phyloP scores from a whole-genome alignment of 495 filamentous ascomycete species.

The Rusavskia elegans region DNA sequence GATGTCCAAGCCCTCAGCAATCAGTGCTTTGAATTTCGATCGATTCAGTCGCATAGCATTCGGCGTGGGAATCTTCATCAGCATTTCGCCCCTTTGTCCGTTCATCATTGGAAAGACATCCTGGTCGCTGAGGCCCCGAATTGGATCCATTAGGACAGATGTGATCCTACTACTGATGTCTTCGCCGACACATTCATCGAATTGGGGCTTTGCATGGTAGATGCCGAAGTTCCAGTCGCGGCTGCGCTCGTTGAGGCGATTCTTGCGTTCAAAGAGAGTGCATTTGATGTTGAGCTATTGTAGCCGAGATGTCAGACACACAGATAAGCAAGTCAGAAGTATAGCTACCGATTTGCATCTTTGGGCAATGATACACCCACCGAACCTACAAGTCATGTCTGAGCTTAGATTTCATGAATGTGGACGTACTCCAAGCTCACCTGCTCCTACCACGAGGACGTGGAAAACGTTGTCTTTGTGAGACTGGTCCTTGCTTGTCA shows the following conservation, averaged over 20 bases:
- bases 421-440: not conserved
- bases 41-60: constrained; percentile 31
- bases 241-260: not conserved
- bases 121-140: constrained; percentile 17
- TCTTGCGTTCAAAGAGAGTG: not conserved
- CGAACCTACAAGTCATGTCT: not conserved
- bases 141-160: constrained; percentile 25
- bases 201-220: constrained; percentile 32
- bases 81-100: constrained; percentile 28
- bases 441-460: not conserved
- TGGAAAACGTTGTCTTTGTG: not conserved
- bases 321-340: too few relatives aligned
- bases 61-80: constrained; percentile 20
- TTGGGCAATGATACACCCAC: not conserved
- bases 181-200: constrained; percentile 22
- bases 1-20: constrained; percentile 26
- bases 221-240: constrained; percentile 39
- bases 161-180: constrained; percentile 19
- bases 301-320: not conserved
- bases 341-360: not conserved
- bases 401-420: not conserved
- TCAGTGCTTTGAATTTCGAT: constrained; percentile 22
- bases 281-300: not conserved
- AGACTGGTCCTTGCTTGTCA: not conserved
- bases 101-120: constrained; percentile 28